Evolutionary conservation across 2,329 filamentous ascomycete genomes (phyloP), one percentile per base, ranked within the genome.

Genomic region (Cucurbitaria berberidis): DNA sequence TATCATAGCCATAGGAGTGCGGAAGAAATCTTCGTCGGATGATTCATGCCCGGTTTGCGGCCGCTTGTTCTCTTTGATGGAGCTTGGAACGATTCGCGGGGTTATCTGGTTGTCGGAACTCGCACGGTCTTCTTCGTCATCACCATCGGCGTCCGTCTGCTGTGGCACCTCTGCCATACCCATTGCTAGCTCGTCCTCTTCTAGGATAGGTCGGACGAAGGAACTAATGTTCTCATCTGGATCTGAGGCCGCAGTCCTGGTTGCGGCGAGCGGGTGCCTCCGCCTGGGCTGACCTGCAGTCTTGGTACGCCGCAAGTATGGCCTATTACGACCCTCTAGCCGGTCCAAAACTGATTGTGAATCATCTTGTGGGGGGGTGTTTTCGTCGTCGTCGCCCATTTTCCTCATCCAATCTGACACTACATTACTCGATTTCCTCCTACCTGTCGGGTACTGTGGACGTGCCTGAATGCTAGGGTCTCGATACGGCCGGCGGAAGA

Each of bases 361-460:
- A 63, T 88, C 82, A 63, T 88, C 86, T 55, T 83, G 78, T 8
- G 86, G 86, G 13, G 85, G 82, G 53, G 85, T 81, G 59, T 86
- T 81, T 67, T 89, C 86, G 52, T 84, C 82, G 35, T 83, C 82
- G 72, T 81, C 72, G 18, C 82, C 83, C 66, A 86, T 82, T 18
- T 76, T 77, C 54, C 92, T 90, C 90, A 97, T 96, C 93, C 93
- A 97, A 62, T 90, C 88, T 24, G 89, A 87, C 45, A 97, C 92
- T 0, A 91, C 90, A 53, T 88, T 92, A 60, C 89, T 89, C 1
- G 89, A 91, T 70, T 92, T 89, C 32, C 85, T 84, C 55, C 87
- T 83, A 61, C 90, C 87, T 24, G 66, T 53, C 9, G 71, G 70
- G 57, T 75, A 73, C 49, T 74, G 62, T 1, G 73, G 70, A 3